A percentile compares a stretch with the other conserved stretches of the same genome.
These are phyloP conservation scores for Tuber aestivum DNA, from an alignment of 495 filamentous ascomycete species.

Conservation along the genomic window DNA sequence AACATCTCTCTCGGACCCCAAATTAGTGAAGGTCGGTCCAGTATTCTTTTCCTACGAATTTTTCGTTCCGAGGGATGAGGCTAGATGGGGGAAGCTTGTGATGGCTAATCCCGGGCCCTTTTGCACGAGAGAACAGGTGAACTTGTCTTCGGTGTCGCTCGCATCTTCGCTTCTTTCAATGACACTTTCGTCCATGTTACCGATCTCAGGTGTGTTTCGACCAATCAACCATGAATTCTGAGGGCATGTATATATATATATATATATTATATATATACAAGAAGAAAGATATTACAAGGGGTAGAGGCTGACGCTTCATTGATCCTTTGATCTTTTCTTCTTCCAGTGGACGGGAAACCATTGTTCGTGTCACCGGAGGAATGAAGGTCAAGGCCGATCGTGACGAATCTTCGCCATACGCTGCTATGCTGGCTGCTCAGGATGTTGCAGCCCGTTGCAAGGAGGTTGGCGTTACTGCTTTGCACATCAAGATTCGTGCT, in stretches of 20 bases:
- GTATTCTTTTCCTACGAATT: constrained; percentile 3
- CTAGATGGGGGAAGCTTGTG: background rate
- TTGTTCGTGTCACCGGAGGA: constrained; percentile 96
- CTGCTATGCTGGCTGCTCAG: constrained; percentile 99
- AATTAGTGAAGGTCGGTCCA: constrained; percentile 69
- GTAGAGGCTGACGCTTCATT: constrained; percentile 44
- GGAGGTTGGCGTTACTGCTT: constrained; percentile 96
- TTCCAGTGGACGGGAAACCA: constrained; percentile 97
- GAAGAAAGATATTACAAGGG: constrained; percentile 33
- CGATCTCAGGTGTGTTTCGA: constrained; percentile 80
- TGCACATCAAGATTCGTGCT: constrained; percentile 99
- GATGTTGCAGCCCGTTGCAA: constrained; percentile 94
- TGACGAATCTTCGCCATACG: constrained; percentile 99
- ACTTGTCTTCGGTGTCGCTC: constrained; percentile 96
- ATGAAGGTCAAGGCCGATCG: constrained; percentile 99
- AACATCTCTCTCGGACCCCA: constrained; percentile 98
- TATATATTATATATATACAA: constrained; percentile 12
- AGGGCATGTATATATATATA: constrained; percentile 9
- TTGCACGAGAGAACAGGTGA: constrained; percentile 55
- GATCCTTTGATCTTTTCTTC: constrained; percentile 51
- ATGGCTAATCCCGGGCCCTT: constrained; percentile 23
- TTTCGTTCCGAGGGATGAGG: background rate
- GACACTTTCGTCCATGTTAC: constrained; percentile 94
- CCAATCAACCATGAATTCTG: constrained; percentile 23
- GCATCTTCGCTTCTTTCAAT: constrained; percentile 99